These are phyloP conservation scores for Didymella segeticola DNA, from an alignment of 2,329 filamentous ascomycete genomes.

Conservation along the genomic window DNA sequence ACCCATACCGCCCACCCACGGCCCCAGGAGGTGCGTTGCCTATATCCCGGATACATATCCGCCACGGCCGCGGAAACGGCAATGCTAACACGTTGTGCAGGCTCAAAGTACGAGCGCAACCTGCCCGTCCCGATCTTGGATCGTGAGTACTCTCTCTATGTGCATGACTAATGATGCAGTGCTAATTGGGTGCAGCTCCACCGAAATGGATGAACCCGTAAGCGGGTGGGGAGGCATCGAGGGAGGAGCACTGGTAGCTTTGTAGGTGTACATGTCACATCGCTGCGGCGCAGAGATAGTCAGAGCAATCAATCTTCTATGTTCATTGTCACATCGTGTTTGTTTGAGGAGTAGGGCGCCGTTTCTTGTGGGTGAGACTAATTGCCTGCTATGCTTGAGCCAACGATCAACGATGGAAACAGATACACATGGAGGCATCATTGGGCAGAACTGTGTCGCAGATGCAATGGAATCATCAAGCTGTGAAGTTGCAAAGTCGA, in stretches of 20 bases:
- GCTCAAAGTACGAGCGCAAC: conserved; percentile 96
- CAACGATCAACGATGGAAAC: too few relatives aligned
- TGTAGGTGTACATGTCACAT: conserved; percentile 22
- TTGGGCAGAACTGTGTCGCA: too few relatives aligned
- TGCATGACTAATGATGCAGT: conserved; percentile 5
- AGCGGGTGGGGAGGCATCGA: conserved; percentile 10
- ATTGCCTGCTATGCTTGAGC: background rate
- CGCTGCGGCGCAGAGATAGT: conserved; percentile 9
- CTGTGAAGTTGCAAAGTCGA: background rate
- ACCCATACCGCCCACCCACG: conserved; percentile 87
- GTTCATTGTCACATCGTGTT: background rate
- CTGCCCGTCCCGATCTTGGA: conserved; percentile 79
- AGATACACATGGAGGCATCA: too few relatives aligned
- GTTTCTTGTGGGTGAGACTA: background rate
- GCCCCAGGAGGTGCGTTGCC: conserved; percentile 82
- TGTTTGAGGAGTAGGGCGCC: background rate
- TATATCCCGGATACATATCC: conserved; percentile 27
- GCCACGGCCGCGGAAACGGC: conserved; percentile 29
- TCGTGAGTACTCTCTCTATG: conserved; percentile 65
- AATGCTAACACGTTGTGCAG: conserved; percentile 55
- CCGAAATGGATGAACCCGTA: conserved; percentile 47
- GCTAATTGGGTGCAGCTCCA: conserved; percentile 38
- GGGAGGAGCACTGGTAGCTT: conserved; percentile 12
- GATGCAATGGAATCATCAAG: too few relatives aligned
- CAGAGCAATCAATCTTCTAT: conserved; percentile 15